A percentile compares a stretch with the other conserved stretches of the same genome.
phyloP scores from a whole-genome alignment of 106 monocot species.

The Allium cepa region DNA sequence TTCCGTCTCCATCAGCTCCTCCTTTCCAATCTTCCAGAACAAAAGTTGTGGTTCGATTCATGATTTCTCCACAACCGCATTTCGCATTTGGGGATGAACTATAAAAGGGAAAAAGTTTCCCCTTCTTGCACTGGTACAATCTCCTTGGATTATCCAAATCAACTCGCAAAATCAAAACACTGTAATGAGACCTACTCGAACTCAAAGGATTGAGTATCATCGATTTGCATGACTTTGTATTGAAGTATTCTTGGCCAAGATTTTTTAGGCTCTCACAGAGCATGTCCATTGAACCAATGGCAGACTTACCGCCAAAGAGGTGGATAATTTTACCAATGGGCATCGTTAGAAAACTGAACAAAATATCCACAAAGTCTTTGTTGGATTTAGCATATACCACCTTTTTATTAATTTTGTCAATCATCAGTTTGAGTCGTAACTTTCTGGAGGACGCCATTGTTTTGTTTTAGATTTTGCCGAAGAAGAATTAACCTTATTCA shows the following conservation, averaged over 20 bases:
- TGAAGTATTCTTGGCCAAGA: background rate
- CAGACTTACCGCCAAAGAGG: background rate
- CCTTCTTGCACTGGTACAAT: background rate
- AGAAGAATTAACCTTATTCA: too few relatives aligned
- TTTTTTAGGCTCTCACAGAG: background rate
- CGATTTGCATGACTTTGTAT: background rate
- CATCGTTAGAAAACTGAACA: slow-evolving; percentile 8
- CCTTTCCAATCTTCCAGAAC: too few relatives aligned
- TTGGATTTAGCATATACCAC: slow-evolving; percentile 2
- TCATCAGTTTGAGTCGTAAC: background rate
- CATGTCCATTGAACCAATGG: slow-evolving; percentile 1
- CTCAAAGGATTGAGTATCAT: background rate
- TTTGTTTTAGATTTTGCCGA: too few relatives aligned
- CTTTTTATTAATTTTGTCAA: background rate
- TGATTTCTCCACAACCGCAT: background rate
- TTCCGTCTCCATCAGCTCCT: too few relatives aligned
- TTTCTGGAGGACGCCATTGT: too few relatives aligned
- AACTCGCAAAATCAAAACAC: background rate
- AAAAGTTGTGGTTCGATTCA: too few relatives aligned
- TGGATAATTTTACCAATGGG: slow-evolving; percentile 2
- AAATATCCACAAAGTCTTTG: slow-evolving; percentile 8
- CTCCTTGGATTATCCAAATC: background rate
- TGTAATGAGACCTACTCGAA: background rate
- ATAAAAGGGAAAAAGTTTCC: background rate
- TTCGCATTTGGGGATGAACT: background rate